These are phyloP conservation scores for Spinellus fusiger DNA, from an alignment of 192 early-diverging fungal genomes.

Conservation along the genomic window DNA sequence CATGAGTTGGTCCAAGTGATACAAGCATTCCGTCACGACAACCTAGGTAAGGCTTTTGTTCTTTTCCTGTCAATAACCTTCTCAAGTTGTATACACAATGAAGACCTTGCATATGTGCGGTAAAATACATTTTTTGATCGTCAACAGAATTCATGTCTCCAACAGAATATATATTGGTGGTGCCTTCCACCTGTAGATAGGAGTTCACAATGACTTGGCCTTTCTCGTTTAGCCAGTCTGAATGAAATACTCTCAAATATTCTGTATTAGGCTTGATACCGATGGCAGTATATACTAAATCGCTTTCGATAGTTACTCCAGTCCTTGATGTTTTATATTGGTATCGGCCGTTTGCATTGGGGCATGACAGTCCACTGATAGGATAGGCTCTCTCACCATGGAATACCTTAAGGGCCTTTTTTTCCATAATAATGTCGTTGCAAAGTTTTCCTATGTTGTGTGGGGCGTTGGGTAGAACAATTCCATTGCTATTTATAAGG, in stretches of 20 bases:
- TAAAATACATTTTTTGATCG: slow-evolving; percentile 17
- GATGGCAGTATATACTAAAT: slow-evolving; percentile 10
- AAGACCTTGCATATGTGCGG: slow-evolving; percentile 17
- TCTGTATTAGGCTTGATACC: slow-evolving; percentile 5
- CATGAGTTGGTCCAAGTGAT: slow-evolving; percentile 9
- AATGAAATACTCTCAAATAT: neutral
- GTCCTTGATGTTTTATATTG: slow-evolving; percentile 8
- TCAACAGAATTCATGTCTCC: neutral
- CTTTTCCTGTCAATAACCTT: neutral
- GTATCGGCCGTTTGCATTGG: neutral
- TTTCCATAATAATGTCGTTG: neutral
- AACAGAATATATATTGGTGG: neutral
- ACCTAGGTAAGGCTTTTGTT: neutral
- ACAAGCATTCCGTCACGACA: neutral
- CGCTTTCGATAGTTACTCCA: neutral
- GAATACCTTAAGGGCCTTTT: neutral
- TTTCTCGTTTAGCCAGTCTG: slow-evolving; percentile 3
- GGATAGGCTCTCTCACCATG: slow-evolving; percentile 1
- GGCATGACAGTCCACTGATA: neutral
- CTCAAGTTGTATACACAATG: slow-evolving; percentile 2
- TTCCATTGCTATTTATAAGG: neutral
- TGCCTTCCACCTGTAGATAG: neutral
- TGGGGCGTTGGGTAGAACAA: neutral
- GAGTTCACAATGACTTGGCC: neutral
- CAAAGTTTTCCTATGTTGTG: neutral